These are phyloP conservation scores for Tuber borchii DNA, from an alignment of 495 filamentous ascomycete species.

Conservation along the genomic window DNA sequence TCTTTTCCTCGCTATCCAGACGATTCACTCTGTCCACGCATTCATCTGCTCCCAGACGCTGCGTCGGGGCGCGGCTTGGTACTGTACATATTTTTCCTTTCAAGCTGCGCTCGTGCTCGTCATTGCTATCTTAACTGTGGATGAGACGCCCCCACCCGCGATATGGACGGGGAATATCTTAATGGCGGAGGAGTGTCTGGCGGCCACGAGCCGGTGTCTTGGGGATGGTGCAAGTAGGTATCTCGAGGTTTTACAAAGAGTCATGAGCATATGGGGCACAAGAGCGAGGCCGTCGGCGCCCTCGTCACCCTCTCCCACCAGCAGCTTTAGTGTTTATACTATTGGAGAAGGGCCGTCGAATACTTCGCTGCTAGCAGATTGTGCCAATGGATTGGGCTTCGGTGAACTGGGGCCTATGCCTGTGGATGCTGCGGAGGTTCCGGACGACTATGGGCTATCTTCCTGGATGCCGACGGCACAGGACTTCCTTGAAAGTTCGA, in stretches of 20 bases:
- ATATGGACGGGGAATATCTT: constrained; percentile 18
- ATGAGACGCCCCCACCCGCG: constrained; percentile 9
- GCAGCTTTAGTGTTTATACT: not conserved
- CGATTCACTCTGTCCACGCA: constrained; percentile 31
- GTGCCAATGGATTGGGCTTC: constrained; percentile 11
- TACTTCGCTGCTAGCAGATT: constrained; percentile 9
- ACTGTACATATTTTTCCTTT: constrained; percentile 44
- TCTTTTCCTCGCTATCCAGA: constrained; percentile 37
- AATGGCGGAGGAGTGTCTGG: constrained; percentile 21
- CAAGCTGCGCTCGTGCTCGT: constrained; percentile 43
- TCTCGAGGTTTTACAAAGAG: constrained; percentile 23
- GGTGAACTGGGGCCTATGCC: constrained; percentile 12
- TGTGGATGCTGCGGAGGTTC: not conserved
- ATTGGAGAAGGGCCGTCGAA: not conserved
- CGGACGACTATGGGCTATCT: constrained; percentile 4
- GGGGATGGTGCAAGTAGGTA: constrained; percentile 23
- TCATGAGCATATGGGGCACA: constrained; percentile 14
- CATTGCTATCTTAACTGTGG: constrained; percentile 26
- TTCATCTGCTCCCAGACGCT: constrained; percentile 34
- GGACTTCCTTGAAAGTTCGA: not conserved
- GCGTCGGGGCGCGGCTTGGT: constrained; percentile 38
- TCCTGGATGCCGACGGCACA: constrained; percentile 13
- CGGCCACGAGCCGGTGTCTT: constrained; percentile 14
- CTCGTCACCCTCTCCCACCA: not conserved
- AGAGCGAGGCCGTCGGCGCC: not conserved